A percentile compares a stretch with the other conserved stretches of the same genome.
phyloP scores from a whole-genome alignment of 73 alveolate species.

The Paramecium caudatum region DNA sequence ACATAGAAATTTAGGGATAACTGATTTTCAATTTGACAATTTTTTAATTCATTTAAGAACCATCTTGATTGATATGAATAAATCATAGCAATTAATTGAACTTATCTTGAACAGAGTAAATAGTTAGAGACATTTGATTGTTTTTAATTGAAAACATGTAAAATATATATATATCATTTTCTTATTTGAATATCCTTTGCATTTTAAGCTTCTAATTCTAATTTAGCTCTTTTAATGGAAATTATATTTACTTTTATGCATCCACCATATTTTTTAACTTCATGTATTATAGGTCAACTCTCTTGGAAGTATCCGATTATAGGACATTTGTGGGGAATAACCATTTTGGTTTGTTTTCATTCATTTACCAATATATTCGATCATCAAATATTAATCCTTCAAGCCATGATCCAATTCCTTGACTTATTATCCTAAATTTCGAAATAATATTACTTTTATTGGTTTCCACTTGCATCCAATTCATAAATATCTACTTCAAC shows the following conservation, averaged over 20 bases:
- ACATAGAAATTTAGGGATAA: slow-evolving; percentile 39
- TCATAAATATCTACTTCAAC: slow-evolving; percentile 31
- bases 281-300: background rate
- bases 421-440: background rate
- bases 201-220: slow-evolving; percentile 20
- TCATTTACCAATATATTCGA: background rate
- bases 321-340: background rate
- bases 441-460: background rate
- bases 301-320: slow-evolving; percentile 24
- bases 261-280: background rate
- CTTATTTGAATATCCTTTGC: background rate
- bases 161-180: slow-evolving; percentile 28
- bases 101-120: slow-evolving; percentile 19
- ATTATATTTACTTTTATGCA: background rate
- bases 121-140: slow-evolving; percentile 37
- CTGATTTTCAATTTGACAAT: slow-evolving; percentile 52
- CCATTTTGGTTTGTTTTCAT: background rate
- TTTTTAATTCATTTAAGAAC: slow-evolving; percentile 26
- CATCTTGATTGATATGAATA: slow-evolving; percentile 31
- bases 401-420: slow-evolving; percentile 57
- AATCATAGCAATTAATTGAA: background rate
- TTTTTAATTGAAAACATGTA: slow-evolving; percentile 41
- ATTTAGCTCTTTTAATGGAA: slow-evolving; percentile 23
- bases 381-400: slow-evolving; percentile 42
- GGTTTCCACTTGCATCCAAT: background rate